Evolutionary conservation across 306 rosid genomes (phyloP).

Genomic region (Geum urbanum): DNA sequence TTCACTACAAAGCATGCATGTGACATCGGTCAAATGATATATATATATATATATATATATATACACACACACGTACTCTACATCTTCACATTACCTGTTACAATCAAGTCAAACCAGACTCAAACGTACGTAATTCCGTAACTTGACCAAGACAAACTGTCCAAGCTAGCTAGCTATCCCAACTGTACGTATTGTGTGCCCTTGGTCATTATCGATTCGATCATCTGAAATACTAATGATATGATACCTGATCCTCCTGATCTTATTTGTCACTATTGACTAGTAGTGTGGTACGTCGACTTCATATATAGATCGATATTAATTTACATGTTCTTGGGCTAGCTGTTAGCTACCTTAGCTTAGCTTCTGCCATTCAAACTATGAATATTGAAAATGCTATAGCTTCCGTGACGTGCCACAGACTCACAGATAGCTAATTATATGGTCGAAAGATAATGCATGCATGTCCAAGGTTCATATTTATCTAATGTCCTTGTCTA

Average conservation of each 20-base stretch:
- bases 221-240: too few species aligned
- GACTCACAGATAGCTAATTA: background rate
- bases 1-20: background rate
- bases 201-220: too few species aligned
- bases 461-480: background rate
- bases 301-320: background rate
- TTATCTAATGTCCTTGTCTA: constrained; percentile 1
- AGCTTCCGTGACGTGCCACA: constrained; percentile 5
- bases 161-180: too few species aligned
- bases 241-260: too few species aligned
- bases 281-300: background rate
- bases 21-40: background rate
- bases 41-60: background rate
- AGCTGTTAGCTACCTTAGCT: too few species aligned
- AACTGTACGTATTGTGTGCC: too few species aligned
- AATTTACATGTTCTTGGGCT: background rate
- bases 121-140: too few species aligned
- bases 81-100: too few species aligned
- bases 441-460: background rate
- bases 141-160: too few species aligned
- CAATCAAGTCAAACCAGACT: too few species aligned
- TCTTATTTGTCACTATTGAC: too few species aligned
- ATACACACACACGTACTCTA: too few species aligned
- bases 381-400: background rate
- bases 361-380: constrained; percentile 7